Conservation (phyloP, 2,329 filamentous ascomycete genomes). For the Cercospora zeae-maydis region DNA sequence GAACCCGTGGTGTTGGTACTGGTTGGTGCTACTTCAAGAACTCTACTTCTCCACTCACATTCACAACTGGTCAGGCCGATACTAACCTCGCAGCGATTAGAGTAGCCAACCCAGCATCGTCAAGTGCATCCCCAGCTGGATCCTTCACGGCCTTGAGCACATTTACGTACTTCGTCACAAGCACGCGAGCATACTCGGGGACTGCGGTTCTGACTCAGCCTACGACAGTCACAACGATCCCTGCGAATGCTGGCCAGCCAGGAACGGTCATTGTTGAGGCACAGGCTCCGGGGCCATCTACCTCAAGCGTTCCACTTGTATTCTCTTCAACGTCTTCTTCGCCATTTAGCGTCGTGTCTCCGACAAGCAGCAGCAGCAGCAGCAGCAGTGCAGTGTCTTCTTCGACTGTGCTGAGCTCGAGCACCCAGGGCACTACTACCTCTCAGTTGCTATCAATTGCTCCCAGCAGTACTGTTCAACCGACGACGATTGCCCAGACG, state of each 20-base stretch:
- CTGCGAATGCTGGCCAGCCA: background rate
- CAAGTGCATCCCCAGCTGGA: background rate
- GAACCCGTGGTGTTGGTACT: background rate
- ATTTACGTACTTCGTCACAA: slow-evolving; percentile 1
- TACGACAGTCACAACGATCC: slow-evolving; percentile 5
- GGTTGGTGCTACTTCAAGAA: slow-evolving; percentile 10
- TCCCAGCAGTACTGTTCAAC: too few species aligned
- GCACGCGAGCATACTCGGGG: background rate
- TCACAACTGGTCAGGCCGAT: background rate
- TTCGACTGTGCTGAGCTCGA: too few species aligned
- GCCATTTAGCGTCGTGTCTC: too few species aligned
- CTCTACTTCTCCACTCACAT: background rate
- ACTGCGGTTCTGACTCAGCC: background rate
- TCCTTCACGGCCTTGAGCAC: background rate
- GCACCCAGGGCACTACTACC: too few species aligned
- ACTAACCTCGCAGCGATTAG: background rate
- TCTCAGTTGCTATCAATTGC: too few species aligned
- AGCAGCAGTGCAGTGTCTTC: too few species aligned
- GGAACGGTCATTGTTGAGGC: background rate
- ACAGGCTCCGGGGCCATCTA: background rate
- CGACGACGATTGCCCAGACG: too few species aligned
- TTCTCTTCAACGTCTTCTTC: too few species aligned
- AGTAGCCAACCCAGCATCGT: background rate
- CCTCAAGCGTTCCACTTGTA: too few species aligned
- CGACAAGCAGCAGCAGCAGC: too few species aligned